Base-by-base conservation (phyloP, 2,329 filamentous ascomycete species). In the Beauveria varroae region DNA sequence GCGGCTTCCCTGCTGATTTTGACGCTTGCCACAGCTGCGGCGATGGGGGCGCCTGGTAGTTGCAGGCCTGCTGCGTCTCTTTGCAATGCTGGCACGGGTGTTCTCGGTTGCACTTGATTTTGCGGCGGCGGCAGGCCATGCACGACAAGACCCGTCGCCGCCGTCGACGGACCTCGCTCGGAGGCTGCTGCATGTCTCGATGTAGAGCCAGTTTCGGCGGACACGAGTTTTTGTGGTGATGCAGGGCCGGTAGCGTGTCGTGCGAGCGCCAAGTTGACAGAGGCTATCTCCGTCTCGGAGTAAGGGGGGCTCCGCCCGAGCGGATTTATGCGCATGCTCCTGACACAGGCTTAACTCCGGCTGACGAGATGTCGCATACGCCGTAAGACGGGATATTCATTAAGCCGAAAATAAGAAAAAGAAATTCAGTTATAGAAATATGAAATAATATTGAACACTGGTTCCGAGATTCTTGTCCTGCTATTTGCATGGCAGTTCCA, bases 31-130 rank as follows among this genome's bases (percentile, higher is more conserved):
- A 60, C 28, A 43, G 57, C 41, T 54, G 49, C 16, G 57, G 50
- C 40, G 57, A 54, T 8, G 51, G 58, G 5, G 58, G 37, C 18
- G 53, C 20, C 41, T 66, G 68, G 61, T 68, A 78, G 18, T 63
- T 67, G 59, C 76, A 78, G 5, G 65, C 65, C 50, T 66, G 64
- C 49, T 69, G 70, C 20, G 68, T 67, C 1, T 68, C 66, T 18
- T 69, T 66, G 64, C 75, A 78, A 63, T 73, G 73, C 16, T 64
- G 61, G 63, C 76, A 79, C 4, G 77, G 77, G 20, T 71, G 67
- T n/a, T 68, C 72, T 1, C 76, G 69, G 62, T 79, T 74, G 62
- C 77, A 79, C 57, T 76, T 78, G 67, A 79, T 73, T 66, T 79
- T 79, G 43, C 76, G 73, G 20, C 74, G 73, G 20, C 77, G 71